Percentiles rank a stretch among this genome's conserved stretches.
Conservation (phyloP, 805 yeast species). For the Kodamaea kaohsiungensis region DNA sequence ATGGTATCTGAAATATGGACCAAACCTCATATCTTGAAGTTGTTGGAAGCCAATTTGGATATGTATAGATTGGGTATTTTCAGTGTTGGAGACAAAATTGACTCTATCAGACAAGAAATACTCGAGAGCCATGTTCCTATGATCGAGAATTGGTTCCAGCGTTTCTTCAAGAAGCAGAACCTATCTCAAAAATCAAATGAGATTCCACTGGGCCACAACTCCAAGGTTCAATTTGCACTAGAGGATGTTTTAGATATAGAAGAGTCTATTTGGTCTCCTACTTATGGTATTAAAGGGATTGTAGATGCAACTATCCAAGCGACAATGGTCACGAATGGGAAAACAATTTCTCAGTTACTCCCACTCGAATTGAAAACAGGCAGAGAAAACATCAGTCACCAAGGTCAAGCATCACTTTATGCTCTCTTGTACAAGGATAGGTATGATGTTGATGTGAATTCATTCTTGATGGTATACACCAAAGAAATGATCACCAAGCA, state of each 20-base stretch:
- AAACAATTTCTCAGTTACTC: constrained; percentile 49
- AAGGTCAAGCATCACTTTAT: constrained; percentile 85
- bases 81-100: constrained; percentile 52
- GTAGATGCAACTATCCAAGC: constrained; percentile 80
- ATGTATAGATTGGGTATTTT: constrained; percentile 51
- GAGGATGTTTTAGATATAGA: constrained; percentile 78
- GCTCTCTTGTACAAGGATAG: constrained; percentile 77
- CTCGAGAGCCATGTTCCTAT: constrained; percentile 47
- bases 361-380: constrained; percentile 96
- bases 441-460: constrained; percentile 65
- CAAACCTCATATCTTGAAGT: constrained; percentile 35
- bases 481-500: constrained; percentile 55
- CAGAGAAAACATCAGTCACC: constrained; percentile 61
- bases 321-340: not conserved
- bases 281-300: constrained; percentile 84
- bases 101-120: constrained; percentile 45
- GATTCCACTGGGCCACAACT: constrained; percentile 11
- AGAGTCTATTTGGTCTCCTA: constrained; percentile 90
- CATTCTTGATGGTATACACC: constrained; percentile 74
- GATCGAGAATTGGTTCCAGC: constrained; percentile 54
- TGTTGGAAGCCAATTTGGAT: constrained; percentile 43
- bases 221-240: constrained; percentile 27
- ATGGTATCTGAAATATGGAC: constrained; percentile 39
- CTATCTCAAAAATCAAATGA: constrained; percentile 1
- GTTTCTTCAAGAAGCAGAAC: constrained; percentile 33